These are phyloP conservation scores for Candida suzukii DNA, from an alignment of 805 yeast genomes.

Conservation along the genomic window DNA sequence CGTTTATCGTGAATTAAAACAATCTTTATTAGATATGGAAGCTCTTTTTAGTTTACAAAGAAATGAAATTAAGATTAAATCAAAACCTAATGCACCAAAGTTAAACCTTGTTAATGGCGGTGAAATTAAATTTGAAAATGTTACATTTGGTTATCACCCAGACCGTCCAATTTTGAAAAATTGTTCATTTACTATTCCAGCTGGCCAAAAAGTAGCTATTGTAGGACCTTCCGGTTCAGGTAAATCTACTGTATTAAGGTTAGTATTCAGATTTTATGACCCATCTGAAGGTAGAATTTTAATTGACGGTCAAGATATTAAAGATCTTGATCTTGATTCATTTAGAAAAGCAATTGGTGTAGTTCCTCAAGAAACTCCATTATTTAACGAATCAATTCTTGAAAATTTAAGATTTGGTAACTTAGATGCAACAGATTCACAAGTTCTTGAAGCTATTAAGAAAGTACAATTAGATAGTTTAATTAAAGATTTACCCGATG, in stretches of 20 bases:
- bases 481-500: slow-evolving; percentile 71
- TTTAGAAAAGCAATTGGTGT: slow-evolving; percentile 75
- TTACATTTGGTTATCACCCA: slow-evolving; percentile 85
- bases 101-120: slow-evolving; percentile 53
- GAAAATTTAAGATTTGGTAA: slow-evolving; percentile 88
- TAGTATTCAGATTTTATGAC: slow-evolving; percentile 88
- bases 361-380: slow-evolving; percentile 96
- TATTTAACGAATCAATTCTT: slow-evolving; percentile 83
- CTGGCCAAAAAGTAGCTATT: slow-evolving; percentile 86
- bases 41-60: slow-evolving; percentile 80
- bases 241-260: slow-evolving; percentile 78
- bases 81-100: slow-evolving; percentile 56
- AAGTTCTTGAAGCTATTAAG: slow-evolving; percentile 55
- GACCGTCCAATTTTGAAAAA: slow-evolving; percentile 79
- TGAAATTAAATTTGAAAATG: slow-evolving; percentile 83
- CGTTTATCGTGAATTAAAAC: slow-evolving; percentile 91
- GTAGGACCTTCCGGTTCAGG: slow-evolving; percentile 98
- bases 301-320: slow-evolving; percentile 85
- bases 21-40: slow-evolving; percentile 93
- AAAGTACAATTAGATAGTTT: slow-evolving; percentile 65
- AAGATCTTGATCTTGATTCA: slow-evolving; percentile 66
- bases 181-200: slow-evolving; percentile 79
- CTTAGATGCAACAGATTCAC: slow-evolving; percentile 63
- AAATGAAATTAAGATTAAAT: slow-evolving; percentile 59
- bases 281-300: slow-evolving; percentile 68